Conservation (phyloP, 768 basidiomycete genomes). For the Lyophyllum shimeji region DNA sequence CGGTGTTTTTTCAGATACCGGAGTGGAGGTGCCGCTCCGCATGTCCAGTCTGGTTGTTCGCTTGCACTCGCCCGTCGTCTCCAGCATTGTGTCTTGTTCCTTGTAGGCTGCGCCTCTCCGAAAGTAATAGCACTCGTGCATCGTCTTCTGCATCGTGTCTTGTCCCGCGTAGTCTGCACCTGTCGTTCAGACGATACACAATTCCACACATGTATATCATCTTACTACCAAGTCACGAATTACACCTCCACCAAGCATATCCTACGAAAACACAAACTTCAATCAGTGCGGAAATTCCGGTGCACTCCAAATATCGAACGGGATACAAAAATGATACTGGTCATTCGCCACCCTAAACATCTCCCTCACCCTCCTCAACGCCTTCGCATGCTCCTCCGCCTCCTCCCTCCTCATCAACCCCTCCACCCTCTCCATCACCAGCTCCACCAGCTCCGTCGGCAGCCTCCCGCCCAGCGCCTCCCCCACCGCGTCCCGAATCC, state of each 20-base stretch:
- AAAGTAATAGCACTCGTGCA: too few relatives aligned
- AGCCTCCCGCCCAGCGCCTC: conserved; percentile 33
- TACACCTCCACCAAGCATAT: background rate
- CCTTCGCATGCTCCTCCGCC: conserved; percentile 30
- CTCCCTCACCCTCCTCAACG: conserved; percentile 32
- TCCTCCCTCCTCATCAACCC: conserved; percentile 39
- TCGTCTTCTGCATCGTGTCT: too few relatives aligned
- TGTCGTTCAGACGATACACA: too few relatives aligned
- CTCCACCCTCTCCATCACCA: conserved; percentile 36
- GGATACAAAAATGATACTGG: conserved; percentile 47
- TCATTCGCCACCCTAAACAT: conserved; percentile 40
- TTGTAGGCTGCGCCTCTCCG: too few relatives aligned
- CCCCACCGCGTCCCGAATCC: conserved; percentile 39
- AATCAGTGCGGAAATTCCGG: conserved; percentile 8
- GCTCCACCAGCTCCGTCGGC: conserved; percentile 44
- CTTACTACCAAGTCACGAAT: background rate
- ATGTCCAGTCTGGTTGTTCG: too few relatives aligned
- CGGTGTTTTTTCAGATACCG: too few relatives aligned
- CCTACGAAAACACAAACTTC: background rate
- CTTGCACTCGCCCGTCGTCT: too few relatives aligned
- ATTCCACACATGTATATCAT: too few relatives aligned
- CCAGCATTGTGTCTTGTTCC: too few relatives aligned
- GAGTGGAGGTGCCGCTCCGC: too few relatives aligned
- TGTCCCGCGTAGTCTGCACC: too few relatives aligned
- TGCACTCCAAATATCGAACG: conserved; percentile 47